phyloP scores from a whole-genome alignment of 208 protist genomes.

The Trypanosoma cruzi region DNA sequence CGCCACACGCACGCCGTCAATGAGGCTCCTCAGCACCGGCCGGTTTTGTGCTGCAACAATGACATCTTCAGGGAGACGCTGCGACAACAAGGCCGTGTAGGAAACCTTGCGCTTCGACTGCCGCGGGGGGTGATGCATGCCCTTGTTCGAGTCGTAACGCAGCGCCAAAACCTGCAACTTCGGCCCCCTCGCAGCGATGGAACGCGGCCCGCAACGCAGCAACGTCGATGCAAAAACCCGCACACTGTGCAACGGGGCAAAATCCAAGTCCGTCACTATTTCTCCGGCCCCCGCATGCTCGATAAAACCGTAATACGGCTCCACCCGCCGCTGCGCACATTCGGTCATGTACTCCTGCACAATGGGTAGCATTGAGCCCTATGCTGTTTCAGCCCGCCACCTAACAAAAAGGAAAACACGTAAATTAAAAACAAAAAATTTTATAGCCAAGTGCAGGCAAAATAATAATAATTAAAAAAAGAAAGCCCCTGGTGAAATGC shows the following conservation, averaged over 20 bases:
- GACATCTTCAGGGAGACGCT: constrained; percentile 14
- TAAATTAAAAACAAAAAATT: background rate
- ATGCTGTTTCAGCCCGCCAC: too few relatives aligned
- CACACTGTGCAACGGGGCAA: constrained; percentile 5
- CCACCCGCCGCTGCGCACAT: constrained; percentile 42
- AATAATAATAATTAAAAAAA: too few relatives aligned
- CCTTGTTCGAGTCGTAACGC: constrained; percentile 19
- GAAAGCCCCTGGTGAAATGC: too few relatives aligned
- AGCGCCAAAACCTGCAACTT: constrained; percentile 13
- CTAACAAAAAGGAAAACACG: too few relatives aligned
- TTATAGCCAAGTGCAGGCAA: too few relatives aligned
- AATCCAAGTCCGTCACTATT: constrained; percentile 53
- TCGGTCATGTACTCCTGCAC: constrained; percentile 56
- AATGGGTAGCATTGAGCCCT: constrained; percentile 52
- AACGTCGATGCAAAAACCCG: constrained; percentile 30
- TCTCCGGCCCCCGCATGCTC: constrained; percentile 35
- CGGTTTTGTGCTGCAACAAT: constrained; percentile 21
- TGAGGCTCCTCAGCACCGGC: constrained; percentile 27
- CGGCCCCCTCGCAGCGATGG: background rate
- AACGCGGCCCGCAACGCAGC: constrained; percentile 2
- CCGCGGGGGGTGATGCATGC: constrained; percentile 17
- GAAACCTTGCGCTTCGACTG: constrained; percentile 19
- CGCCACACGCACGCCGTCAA: constrained; percentile 37
- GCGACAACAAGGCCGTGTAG: constrained; percentile 7
- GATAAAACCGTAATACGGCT: constrained; percentile 49